Evolutionary conservation across 2,329 filamentous ascomycete genomes (phyloP).

Genomic region (Penicillium paneum): DNA sequence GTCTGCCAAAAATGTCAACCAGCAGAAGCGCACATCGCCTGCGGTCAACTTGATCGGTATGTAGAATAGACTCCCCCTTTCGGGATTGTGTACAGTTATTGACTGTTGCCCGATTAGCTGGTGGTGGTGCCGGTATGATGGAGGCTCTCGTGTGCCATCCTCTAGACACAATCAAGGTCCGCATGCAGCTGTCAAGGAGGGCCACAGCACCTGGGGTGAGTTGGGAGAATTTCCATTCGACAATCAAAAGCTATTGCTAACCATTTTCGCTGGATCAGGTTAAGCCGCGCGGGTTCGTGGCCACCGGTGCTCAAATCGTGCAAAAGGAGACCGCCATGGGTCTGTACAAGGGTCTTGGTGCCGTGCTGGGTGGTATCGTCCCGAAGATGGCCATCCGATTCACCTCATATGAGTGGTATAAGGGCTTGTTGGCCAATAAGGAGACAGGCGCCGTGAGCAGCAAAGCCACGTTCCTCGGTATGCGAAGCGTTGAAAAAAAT

Average conservation of each 20-base stretch:
- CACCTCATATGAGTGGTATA: slow-evolving; percentile 95
- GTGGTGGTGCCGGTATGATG: slow-evolving; percentile 98
- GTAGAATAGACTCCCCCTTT: slow-evolving; percentile 33
- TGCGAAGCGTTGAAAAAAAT: slow-evolving; percentile 22
- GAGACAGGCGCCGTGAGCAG: slow-evolving; percentile 66
- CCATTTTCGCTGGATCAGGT: slow-evolving; percentile 37
- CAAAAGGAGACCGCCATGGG: slow-evolving; percentile 85
- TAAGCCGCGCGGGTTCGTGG: slow-evolving; percentile 81
- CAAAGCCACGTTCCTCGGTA: slow-evolving; percentile 68
- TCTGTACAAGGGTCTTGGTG: slow-evolving; percentile 96
- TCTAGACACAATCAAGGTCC: slow-evolving; percentile 97
- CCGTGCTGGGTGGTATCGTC: slow-evolving; percentile 91
- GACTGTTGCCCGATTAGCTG: slow-evolving; percentile 57
- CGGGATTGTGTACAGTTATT: slow-evolving; percentile 12
- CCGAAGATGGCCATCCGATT: slow-evolving; percentile 99
- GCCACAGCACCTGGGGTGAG: slow-evolving; percentile 73
- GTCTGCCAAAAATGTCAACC: slow-evolving; percentile 59
- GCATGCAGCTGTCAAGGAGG: slow-evolving; percentile 94
- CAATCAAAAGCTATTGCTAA: slow-evolving; percentile 9
- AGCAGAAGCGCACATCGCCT: slow-evolving; percentile 69
- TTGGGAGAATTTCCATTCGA: slow-evolving; percentile 14
- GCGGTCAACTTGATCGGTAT: slow-evolving; percentile 87
- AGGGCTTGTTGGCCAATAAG: slow-evolving; percentile 71
- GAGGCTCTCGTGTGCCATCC: slow-evolving; percentile 95
- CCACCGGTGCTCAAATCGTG: slow-evolving; percentile 82